Percentiles rank a stretch among this genome's conserved stretches.
Conservation (phyloP, 2,329 filamentous ascomycete species). For the Curvularia hawaiiensis region DNA sequence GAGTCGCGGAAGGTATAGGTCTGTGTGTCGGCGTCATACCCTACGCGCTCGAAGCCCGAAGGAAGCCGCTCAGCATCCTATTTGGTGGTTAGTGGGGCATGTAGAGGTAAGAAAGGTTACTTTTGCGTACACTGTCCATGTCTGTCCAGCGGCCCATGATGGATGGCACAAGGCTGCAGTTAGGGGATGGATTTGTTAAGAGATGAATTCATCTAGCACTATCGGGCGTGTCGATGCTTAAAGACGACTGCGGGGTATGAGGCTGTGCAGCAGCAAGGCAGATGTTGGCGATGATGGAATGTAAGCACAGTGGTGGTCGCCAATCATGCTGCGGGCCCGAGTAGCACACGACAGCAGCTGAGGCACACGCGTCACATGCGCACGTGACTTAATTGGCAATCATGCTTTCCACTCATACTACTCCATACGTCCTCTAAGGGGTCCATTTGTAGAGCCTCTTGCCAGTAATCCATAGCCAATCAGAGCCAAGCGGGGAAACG, state of each 20-base stretch:
- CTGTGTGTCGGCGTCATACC: conserved; percentile 62
- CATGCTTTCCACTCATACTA: neutral
- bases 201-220: neutral
- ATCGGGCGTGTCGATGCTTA: neutral
- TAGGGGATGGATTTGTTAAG: neutral
- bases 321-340: neutral
- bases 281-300: neutral
- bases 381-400: neutral
- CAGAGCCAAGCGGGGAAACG: neutral
- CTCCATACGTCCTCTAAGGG: too few relatives aligned
- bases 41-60: conserved; percentile 59
- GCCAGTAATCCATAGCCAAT: neutral
- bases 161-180: conserved; percentile 2
- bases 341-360: neutral
- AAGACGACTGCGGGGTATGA: neutral
- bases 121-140: conserved; percentile 25
- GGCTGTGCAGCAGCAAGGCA: neutral
- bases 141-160: conserved; percentile 36
- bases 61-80: conserved; percentile 60
- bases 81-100: neutral
- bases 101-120: neutral
- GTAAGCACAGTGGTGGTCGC: neutral
- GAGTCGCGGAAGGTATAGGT: conserved; percentile 59
- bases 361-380: neutral
- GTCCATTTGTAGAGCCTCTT: neutral